Conservation (phyloP, 1,139 yeast species). For the Nakaseomyces bracarensis region DNA sequence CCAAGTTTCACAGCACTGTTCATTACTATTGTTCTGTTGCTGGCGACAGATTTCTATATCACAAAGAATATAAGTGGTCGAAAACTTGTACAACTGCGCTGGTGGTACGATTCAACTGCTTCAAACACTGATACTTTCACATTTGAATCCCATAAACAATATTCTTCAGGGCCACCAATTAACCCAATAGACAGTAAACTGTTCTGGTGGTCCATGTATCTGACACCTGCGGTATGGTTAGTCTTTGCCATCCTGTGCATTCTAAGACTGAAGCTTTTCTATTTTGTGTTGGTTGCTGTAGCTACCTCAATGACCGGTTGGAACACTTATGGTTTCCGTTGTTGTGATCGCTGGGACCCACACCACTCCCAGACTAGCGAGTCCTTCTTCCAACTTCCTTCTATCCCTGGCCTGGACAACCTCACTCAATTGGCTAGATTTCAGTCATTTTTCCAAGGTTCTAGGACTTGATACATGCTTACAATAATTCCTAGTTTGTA, state of each 20-base stretch:
- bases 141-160: constrained; percentile 31
- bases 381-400: constrained; percentile 29
- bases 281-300: constrained; percentile 55
- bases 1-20: constrained; percentile 41
- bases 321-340: constrained; percentile 81
- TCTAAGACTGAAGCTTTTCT: constrained; percentile 67
- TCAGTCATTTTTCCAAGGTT: constrained; percentile 25
- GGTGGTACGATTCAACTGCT: constrained; percentile 69
- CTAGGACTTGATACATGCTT: background rate
- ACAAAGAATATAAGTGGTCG: constrained; percentile 87
- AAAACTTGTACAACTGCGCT: constrained; percentile 79
- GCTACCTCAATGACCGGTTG: constrained; percentile 67
- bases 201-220: constrained; percentile 76
- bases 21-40: constrained; percentile 61
- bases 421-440: constrained; percentile 21
- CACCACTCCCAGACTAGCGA: constrained; percentile 10
- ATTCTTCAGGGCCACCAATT: constrained; percentile 39
- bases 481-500: too few species aligned
- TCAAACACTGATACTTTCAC: constrained; percentile 32
- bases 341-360: constrained; percentile 66
- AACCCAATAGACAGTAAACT: constrained; percentile 87
- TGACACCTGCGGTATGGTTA: constrained; percentile 68
- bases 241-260: constrained; percentile 68
- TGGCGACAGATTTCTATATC: constrained; percentile 91
- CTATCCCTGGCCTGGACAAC: constrained; percentile 25